Percentiles rank a stretch among this genome's conserved stretches.
Conservation (phyloP, 1,284 basidiomycete genomes). For the Ganoderma multipileum region DNA sequence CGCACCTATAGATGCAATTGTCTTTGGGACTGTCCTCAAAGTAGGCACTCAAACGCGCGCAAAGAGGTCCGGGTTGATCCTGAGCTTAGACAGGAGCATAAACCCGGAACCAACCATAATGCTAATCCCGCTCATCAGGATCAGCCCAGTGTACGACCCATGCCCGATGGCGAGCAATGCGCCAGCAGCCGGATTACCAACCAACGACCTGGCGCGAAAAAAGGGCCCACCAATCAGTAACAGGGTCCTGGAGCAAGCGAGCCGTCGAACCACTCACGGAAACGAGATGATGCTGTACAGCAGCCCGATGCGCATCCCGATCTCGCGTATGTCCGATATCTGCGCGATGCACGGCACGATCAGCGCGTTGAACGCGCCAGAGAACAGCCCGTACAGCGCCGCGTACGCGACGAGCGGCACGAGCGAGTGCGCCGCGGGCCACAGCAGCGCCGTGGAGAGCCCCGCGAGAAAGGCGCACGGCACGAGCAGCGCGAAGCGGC, state of each 20-base stretch:
- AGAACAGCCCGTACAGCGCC: slow-evolving; percentile 56
- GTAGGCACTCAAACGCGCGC: slow-evolving; percentile 43
- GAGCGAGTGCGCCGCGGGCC: slow-evolving; percentile 51
- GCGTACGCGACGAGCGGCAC: slow-evolving; percentile 57
- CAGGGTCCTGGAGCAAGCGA: background rate
- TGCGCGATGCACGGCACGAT: slow-evolving; percentile 44
- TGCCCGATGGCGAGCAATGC: slow-evolving; percentile 52
- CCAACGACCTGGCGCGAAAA: slow-evolving; percentile 51
- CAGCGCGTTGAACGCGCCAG: slow-evolving; percentile 43
- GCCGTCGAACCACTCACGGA: slow-evolving; percentile 56
- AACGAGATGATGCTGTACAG: slow-evolving; percentile 69
- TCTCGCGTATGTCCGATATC: slow-evolving; percentile 54
- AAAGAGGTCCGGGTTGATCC: slow-evolving; percentile 49
- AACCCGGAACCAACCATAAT: slow-evolving; percentile 62
- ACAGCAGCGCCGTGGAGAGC: slow-evolving; percentile 59
- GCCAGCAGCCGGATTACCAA: slow-evolving; percentile 67
- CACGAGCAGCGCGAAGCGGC: slow-evolving; percentile 61
- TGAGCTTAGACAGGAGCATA: slow-evolving; percentile 56
- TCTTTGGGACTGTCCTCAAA: background rate
- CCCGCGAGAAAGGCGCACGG: slow-evolving; percentile 68
- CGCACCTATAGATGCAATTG: slow-evolving; percentile 14
- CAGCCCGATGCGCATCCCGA: slow-evolving; percentile 66
- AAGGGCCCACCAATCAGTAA: background rate
- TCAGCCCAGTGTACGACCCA: slow-evolving; percentile 58
- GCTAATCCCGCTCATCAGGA: slow-evolving; percentile 61